A percentile compares a stretch with the other conserved stretches of the same genome.
Conservation (phyloP, 495 filamentous ascomycete species). For the Bacidia gigantensis region DNA sequence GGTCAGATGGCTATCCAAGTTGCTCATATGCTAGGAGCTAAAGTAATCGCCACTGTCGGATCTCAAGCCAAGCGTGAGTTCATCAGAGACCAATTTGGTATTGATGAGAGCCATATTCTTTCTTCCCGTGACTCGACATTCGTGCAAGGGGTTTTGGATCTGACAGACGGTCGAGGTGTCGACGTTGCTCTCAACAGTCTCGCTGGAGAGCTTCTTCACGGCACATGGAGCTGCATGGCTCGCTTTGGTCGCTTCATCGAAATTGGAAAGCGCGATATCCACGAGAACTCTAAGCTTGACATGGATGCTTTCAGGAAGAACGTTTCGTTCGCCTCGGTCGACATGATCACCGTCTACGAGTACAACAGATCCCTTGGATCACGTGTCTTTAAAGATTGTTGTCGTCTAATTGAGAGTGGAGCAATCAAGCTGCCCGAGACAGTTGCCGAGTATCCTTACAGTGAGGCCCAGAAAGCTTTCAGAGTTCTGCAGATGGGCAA, state of each 20-base stretch:
- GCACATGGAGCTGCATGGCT: slow-evolving; percentile 40
- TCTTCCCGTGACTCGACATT: slow-evolving; percentile 33
- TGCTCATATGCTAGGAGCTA: slow-evolving; percentile 16
- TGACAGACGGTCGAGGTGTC: slow-evolving; percentile 38
- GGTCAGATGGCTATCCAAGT: slow-evolving; percentile 12
- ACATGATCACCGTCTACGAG: slow-evolving; percentile 11
- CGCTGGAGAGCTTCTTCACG: slow-evolving; percentile 34
- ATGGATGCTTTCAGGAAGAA: slow-evolving; percentile 15
- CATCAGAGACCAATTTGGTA: slow-evolving; percentile 22
- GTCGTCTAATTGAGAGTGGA: slow-evolving; percentile 7
- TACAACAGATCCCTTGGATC: slow-evolving; percentile 7
- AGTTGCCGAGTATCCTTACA: slow-evolving; percentile 3
- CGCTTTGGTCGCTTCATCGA: slow-evolving; percentile 40
- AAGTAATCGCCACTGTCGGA: slow-evolving; percentile 33
- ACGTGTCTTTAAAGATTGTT: slow-evolving; percentile 9
- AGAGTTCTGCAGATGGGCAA: slow-evolving; percentile 14
- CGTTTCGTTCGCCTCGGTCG: slow-evolving; percentile 21
- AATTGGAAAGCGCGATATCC: slow-evolving; percentile 33
- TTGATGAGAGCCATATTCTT: slow-evolving; percentile 35
- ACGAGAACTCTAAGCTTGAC: slow-evolving; percentile 11
- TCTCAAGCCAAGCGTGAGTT: slow-evolving; percentile 27
- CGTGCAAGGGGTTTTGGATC: slow-evolving; percentile 25
- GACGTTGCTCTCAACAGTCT: slow-evolving; percentile 44
- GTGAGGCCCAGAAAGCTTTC: slow-evolving; percentile 12
- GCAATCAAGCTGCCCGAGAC: slow-evolving; percentile 7